Percentiles rank a stretch among this genome's conserved stretches.
These are phyloP conservation scores for Biancaea sappan DNA, from an alignment of 306 rosid genomes.

Conservation along the genomic window DNA sequence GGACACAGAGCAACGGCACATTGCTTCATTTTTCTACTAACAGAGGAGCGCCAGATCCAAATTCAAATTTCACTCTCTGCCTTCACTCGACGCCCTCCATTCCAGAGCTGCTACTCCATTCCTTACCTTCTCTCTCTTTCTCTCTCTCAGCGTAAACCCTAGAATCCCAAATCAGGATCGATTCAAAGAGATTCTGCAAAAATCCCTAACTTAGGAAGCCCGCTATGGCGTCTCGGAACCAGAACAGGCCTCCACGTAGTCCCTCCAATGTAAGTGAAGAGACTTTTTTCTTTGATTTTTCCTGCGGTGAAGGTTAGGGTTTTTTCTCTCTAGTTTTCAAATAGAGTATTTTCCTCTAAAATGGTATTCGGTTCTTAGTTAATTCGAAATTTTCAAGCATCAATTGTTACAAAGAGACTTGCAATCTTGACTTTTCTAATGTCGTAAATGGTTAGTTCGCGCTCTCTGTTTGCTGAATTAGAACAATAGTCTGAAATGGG, in stretches of 20 bases:
- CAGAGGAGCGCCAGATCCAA: conserved; percentile 45
- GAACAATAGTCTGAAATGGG: not conserved
- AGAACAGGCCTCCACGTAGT: conserved; percentile 81
- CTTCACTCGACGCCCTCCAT: too few relatives aligned
- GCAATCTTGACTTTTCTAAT: not conserved
- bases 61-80: conserved; percentile 60
- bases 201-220: conserved; percentile 11
- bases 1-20: not conserved
- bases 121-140: conserved; percentile 7
- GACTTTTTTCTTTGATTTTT: not conserved
- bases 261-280: conserved; percentile 54
- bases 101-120: not conserved
- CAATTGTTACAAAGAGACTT: not conserved
- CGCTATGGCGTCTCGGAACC: conserved; percentile 77
- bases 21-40: not conserved
- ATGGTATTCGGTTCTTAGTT: not conserved
- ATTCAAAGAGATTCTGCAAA: not conserved
- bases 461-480: not conserved
- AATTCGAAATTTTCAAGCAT: not conserved
- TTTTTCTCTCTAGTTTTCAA: not conserved
- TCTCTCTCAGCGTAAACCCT: conserved; percentile 42
- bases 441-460: not conserved
- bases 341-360: not conserved
- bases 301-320: not conserved
- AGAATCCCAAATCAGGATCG: conserved; percentile 32